Evolutionary conservation across 805 yeast species (phyloP).

Genomic region (Brettanomyces naardenensis): DNA sequence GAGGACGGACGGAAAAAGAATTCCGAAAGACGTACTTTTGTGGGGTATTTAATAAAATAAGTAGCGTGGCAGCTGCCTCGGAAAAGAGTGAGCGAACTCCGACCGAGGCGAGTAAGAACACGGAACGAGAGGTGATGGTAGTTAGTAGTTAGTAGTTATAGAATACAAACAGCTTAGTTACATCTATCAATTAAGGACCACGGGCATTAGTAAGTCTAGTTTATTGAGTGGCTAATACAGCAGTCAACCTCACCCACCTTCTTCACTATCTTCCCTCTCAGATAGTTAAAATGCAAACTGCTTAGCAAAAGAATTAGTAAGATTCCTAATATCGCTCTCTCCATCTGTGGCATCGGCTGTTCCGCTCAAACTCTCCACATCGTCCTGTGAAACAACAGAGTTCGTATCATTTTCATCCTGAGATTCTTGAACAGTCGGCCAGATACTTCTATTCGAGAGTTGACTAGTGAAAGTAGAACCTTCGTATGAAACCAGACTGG

Average conservation of each 20-base stretch:
- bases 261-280: too few species aligned
- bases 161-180: background rate
- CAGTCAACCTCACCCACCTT: too few species aligned
- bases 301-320: slow-evolving; percentile 10
- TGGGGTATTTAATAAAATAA: too few species aligned
- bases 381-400: slow-evolving; percentile 2
- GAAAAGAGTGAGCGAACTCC: too few species aligned
- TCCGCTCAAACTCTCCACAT: too few species aligned
- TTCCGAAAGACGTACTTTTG: too few species aligned
- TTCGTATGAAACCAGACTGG: slow-evolving; percentile 31
- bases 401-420: slow-evolving; percentile 6
- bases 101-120: too few species aligned
- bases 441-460: slow-evolving; percentile 5
- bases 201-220: background rate
- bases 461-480: slow-evolving; percentile 9
- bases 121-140: slow-evolving; percentile 2
- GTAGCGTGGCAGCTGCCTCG: too few species aligned
- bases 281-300: slow-evolving; percentile 11
- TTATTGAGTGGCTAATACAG: too few species aligned
- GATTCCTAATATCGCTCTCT: slow-evolving; percentile 2
- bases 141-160: background rate
- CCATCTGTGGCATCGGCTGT: background rate
- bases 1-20: too few species aligned
- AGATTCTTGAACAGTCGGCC: slow-evolving; percentile 4
- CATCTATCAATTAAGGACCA: background rate